phyloP scores from a whole-genome alignment of 2,329 filamentous ascomycete species.

The Calonectria pteridis region DNA sequence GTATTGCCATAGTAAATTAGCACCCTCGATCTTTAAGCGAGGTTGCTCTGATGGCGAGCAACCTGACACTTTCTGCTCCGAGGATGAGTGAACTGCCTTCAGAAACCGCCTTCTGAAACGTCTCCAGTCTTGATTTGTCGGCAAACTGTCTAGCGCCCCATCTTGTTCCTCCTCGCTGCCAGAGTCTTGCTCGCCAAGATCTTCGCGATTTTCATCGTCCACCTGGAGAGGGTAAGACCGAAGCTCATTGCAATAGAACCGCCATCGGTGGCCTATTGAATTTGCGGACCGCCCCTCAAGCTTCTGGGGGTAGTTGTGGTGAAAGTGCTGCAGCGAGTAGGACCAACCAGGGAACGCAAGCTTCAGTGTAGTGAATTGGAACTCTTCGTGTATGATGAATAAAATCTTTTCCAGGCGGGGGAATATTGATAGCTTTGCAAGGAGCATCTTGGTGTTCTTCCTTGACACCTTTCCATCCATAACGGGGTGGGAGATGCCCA shows the following conservation, averaged over 20 bases:
- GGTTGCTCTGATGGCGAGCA: slow-evolving; percentile 10
- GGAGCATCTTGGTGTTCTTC: slow-evolving; percentile 37
- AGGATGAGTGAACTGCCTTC: slow-evolving; percentile 28
- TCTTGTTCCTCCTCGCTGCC: slow-evolving; percentile 28
- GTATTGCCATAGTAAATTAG: slow-evolving; percentile 35
- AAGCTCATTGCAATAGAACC: slow-evolving; percentile 30
- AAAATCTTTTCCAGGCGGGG: slow-evolving; percentile 29
- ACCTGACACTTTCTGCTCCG: slow-evolving; percentile 17
- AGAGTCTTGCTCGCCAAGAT: slow-evolving; percentile 13
- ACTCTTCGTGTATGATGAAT: slow-evolving; percentile 36
- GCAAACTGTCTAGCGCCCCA: slow-evolving; percentile 31
- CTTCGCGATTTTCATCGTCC: slow-evolving; percentile 20
- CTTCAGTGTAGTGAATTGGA: slow-evolving; percentile 24
- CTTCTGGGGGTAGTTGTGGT: slow-evolving; percentile 28
- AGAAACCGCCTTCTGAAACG: slow-evolving; percentile 37
- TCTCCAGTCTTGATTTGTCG: slow-evolving; percentile 38
- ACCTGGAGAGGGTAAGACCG: slow-evolving; percentile 26
- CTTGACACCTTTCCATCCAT: slow-evolving; percentile 35
- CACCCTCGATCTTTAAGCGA: slow-evolving; percentile 29
- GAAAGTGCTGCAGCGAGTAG: slow-evolving; percentile 29
- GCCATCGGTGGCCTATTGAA: slow-evolving; percentile 19
- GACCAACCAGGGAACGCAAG: slow-evolving; percentile 23
- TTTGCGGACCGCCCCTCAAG: slow-evolving; percentile 20
- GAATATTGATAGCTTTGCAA: slow-evolving; percentile 33
- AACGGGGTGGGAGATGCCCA: slow-evolving; percentile 37